Base-by-base conservation (phyloP, 768 basidiomycete genomes). In the Mycena haematopus region DNA sequence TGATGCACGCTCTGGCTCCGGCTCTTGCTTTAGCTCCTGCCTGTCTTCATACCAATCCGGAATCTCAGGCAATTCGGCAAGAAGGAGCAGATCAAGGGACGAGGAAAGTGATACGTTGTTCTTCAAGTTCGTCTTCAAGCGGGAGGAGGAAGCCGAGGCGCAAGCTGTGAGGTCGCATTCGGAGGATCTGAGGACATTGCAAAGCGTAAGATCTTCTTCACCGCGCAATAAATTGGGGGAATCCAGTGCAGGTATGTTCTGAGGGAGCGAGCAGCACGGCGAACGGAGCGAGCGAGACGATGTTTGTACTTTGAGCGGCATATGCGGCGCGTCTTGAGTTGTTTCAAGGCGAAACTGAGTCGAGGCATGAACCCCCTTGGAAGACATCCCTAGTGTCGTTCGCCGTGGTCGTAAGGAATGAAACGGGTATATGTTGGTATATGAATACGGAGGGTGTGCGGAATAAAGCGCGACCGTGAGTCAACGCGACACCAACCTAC, bases 151-250 rank as follows among this genome's bases (percentile, higher is more conserved):
- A 24, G 47, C 33, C 6, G 66, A 67, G 13, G 59, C 62, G 27
- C 62, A 67, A 6, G 66, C 58, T 15, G 66, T 67, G 17, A 67
- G 55, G 49, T 67, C 66, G 62, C 10, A 17, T 31, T 67, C 66
- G 46, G 65, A 67, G 22, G 52, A 22, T 15, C 49, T 42, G 29
- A 61, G 29, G 21, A 25, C 56, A 36, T 51, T 64, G 56, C 54
- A 64, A 46, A 67, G 62, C 0, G 66, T 67, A 8, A 24, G n/a
- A 29, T 67, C 66, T 58, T 67, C 62, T 21, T 56, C 62, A 3
- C 6, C 13, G 17, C 45, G 54, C 36, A 51, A 56, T 3, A 61
- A 27, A 44, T 52, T 54, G 49, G 52, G 14, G 2, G 62, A 64
- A 40, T 61, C 54, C 22, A 33, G 56, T 17, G 36, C 27, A 19